phyloP scores from a whole-genome alignment of 768 basidiomycete genomes.

The Hericium coralloides region DNA sequence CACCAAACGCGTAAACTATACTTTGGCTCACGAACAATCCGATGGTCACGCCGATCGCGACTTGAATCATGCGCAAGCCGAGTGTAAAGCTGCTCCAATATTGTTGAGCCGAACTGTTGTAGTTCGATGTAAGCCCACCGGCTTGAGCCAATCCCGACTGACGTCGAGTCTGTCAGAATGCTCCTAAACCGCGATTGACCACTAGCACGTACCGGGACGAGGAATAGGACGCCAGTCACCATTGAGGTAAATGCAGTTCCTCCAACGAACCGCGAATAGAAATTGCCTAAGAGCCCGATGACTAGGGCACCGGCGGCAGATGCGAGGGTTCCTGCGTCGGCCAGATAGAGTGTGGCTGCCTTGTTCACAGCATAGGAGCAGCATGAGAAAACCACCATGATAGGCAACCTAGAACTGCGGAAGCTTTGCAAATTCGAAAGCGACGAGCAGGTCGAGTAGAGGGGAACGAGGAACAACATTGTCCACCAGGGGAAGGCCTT shows the following conservation, averaged over 20 bases:
- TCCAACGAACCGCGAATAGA: slow-evolving; percentile 66
- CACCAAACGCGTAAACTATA: slow-evolving; percentile 68
- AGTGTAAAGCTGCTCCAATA: slow-evolving; percentile 74
- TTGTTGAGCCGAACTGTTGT: slow-evolving; percentile 51
- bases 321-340: slow-evolving; percentile 63
- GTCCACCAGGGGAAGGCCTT: slow-evolving; percentile 79
- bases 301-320: slow-evolving; percentile 73
- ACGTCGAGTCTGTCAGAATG: slow-evolving; percentile 4
- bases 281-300: slow-evolving; percentile 71
- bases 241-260: slow-evolving; percentile 86
- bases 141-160: slow-evolving; percentile 73
- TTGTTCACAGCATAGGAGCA: slow-evolving; percentile 65
- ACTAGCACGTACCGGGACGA: slow-evolving; percentile 63
- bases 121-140: slow-evolving; percentile 58
- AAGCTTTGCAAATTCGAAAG: slow-evolving; percentile 69
- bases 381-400: slow-evolving; percentile 76
- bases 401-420: slow-evolving; percentile 58
- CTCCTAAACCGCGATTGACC: not conserved
- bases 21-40: slow-evolving; percentile 79
- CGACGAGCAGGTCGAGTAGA: slow-evolving; percentile 67
- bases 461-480: slow-evolving; percentile 66
- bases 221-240: slow-evolving; percentile 89
- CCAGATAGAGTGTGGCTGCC: slow-evolving; percentile 48
- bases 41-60: slow-evolving; percentile 79
- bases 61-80: slow-evolving; percentile 75